Evolutionary conservation across 2,329 filamentous ascomycete genomes (phyloP), one percentile per base, ranked within the genome.

Genomic region (Lachnellula willkommii): DNA sequence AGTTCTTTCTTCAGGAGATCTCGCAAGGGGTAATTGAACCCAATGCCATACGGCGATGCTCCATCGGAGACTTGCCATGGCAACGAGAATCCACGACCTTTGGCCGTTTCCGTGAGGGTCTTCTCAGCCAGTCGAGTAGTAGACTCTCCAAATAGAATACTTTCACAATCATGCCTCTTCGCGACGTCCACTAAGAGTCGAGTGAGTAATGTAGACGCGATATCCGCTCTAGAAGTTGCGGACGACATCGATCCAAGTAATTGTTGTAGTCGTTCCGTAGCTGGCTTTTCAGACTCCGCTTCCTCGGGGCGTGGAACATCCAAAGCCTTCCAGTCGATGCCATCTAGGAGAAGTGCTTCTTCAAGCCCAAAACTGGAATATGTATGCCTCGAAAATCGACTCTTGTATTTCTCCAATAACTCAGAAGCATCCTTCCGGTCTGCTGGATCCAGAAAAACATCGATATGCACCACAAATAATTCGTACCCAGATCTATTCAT

Each of bases 91-190:
- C 93, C 94, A 49, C 93, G 82, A 1, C 94, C 94, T 73, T 96
- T 96, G 24, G 93, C 91, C 2, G 93, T 91, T 73, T 94, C 90
- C 6, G 90, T 79, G 14, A 99, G 81, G 0, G 90, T 89, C 66
- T 90, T 85, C 63, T 93, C 90, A 4, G 94, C 93, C 32, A 99
- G 83, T 15, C 85, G 83, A 5, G 91, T 96, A 20, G 94, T 96
- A 62, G 84, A 95, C 72, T 93, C 86, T 22, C 89, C 92, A 71
- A 94, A 87, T 1, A 97, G 73, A 43, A 97, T 79, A 12, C 84
- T 84, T 60, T 87, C 81, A 69, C 85, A 94, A 12, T 68, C 73
- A 28, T 79, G 73, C 15, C 75, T 70, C 59, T 81, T 78, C 9
- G 89, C 88, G 46, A 83, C 75, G 46, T 82, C 75, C 50, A 90